phyloP scores from a whole-genome alignment of 805 yeast species.

The Candida pseudofarinosa region DNA sequence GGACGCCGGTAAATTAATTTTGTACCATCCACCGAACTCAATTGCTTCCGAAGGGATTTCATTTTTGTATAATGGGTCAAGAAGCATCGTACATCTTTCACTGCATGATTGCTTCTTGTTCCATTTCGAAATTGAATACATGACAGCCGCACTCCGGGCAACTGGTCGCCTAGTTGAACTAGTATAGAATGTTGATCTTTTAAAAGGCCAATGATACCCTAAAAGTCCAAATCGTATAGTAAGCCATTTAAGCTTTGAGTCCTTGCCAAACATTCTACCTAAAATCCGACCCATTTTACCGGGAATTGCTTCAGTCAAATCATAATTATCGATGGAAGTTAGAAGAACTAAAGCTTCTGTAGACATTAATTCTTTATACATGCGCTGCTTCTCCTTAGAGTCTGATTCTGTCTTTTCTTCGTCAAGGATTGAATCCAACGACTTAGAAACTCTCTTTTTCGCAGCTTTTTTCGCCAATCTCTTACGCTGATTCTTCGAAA shows the following conservation, averaged over 20 bases:
- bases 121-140: slow-evolving; percentile 34
- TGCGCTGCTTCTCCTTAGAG: slow-evolving; percentile 16
- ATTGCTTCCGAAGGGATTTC: slow-evolving; percentile 29
- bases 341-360: slow-evolving; percentile 40
- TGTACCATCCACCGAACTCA: slow-evolving; percentile 35
- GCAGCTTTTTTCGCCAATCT: slow-evolving; percentile 12
- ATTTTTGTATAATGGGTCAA: slow-evolving; percentile 36
- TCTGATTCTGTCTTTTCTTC: slow-evolving; percentile 7
- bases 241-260: slow-evolving; percentile 25
- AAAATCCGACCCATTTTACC: slow-evolving; percentile 21
- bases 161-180: slow-evolving; percentile 36
- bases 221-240: slow-evolving; percentile 38
- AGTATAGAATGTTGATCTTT: slow-evolving; percentile 36
- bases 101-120: slow-evolving; percentile 16
- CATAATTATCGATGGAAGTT: slow-evolving; percentile 34
- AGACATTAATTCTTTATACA: slow-evolving; percentile 28
- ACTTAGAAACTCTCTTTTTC: slow-evolving; percentile 1
- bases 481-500: slow-evolving; percentile 16
- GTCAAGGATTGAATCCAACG: neutral
- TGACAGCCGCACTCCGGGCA: slow-evolving; percentile 37
- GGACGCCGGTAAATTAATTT: slow-evolving; percentile 32
- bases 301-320: slow-evolving; percentile 28
- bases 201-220: slow-evolving; percentile 45
- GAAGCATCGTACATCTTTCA: slow-evolving; percentile 26
- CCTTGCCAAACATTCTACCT: slow-evolving; percentile 21